Percentiles rank a stretch among this genome's conserved stretches.
phyloP scores from a whole-genome alignment of 306 rosid species.

The Begonia peltatifolia region DNA sequence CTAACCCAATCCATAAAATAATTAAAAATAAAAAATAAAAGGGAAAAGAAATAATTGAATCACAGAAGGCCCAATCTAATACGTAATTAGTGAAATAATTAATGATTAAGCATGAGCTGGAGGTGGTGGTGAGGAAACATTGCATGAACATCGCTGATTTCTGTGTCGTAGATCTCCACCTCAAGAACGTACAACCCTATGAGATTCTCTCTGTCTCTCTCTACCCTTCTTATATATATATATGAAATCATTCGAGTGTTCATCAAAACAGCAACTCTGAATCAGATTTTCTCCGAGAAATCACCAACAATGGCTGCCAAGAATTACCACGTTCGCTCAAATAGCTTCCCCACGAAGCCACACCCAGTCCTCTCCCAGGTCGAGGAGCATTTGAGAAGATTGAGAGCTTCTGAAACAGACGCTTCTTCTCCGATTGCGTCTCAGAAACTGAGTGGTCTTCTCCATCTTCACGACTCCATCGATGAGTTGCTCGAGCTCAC shows the following conservation, averaged over 20 bases:
- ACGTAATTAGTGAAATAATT: neutral
- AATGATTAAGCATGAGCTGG: constrained; percentile 15
- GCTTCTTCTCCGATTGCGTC: constrained; percentile 11
- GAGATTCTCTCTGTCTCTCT: constrained; percentile 29
- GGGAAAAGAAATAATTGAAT: no score
- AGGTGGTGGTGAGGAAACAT: constrained; percentile 20
- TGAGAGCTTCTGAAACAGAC: constrained; percentile 8
- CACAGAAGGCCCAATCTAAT: no score
- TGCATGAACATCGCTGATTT: constrained; percentile 17
- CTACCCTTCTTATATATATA: neutral
- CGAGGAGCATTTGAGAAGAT: constrained; percentile 7
- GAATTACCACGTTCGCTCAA: constrained; percentile 15
- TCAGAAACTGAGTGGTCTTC: constrained; percentile 8
- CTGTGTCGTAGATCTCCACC: constrained; percentile 21
- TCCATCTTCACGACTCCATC: constrained; percentile 16
- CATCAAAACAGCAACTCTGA: neutral
- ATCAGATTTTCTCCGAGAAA: neutral
- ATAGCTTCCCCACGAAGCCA: constrained; percentile 21
- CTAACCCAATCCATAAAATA: no score
- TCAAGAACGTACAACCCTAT: constrained; percentile 5
- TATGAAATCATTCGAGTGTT: neutral
- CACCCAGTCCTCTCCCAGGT: constrained; percentile 16
- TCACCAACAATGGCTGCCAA: constrained; percentile 11
- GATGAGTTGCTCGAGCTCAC: constrained; percentile 19
- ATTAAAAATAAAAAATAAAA: no score